Evolutionary conservation across 257 asterid genomes (phyloP), one percentile per base, ranked within the genome.

Genomic region (Paraleonurus japonicus): DNA sequence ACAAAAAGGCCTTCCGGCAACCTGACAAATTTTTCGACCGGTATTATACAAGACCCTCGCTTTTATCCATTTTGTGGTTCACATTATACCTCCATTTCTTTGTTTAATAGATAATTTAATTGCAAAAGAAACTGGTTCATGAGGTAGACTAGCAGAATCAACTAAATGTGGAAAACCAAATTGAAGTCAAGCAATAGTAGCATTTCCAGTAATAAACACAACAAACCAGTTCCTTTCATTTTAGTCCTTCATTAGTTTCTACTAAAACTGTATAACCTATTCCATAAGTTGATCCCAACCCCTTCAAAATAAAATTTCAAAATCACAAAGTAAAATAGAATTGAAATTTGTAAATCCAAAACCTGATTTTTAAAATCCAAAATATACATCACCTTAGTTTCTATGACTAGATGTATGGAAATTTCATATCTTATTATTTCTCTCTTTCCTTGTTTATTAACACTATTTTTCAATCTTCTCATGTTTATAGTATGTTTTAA

Each of bases 1-100:
- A 81, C 77, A 64, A 93, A 82, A 79, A 90, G 79, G 78, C 74
- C 76, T 45, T 79, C 89, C 37, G 76, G 83, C 58, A 80, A 77
- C 71, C 67, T 83, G 72, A 65, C 50, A 53, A 82, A 61, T 74
- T 93, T 84, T 90, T 93, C 74, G 90, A 81, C 57, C 71, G 97
- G 98, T 90, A 90, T 67, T 39, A n/a, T 61, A 43, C 51, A 47
- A 15, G 1, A 5, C 71, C 71, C 65, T 27, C 58, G 63, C n/a
- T 59, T 47, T 19, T 33, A n/a, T 75, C 72, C 65, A 16, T 55
- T 50, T 53, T 78, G 58, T 61, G 55, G 22, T 39, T 15, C 51
- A 43, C 23, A 45, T 67, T 47, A 33, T 51, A 27, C 74, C 50
- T 60, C 54, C 22, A 23, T 30, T 77, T 67, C 69, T 57, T 17